phyloP scores from a whole-genome alignment of 768 basidiomycete genomes.

The Suillus alpinus region DNA sequence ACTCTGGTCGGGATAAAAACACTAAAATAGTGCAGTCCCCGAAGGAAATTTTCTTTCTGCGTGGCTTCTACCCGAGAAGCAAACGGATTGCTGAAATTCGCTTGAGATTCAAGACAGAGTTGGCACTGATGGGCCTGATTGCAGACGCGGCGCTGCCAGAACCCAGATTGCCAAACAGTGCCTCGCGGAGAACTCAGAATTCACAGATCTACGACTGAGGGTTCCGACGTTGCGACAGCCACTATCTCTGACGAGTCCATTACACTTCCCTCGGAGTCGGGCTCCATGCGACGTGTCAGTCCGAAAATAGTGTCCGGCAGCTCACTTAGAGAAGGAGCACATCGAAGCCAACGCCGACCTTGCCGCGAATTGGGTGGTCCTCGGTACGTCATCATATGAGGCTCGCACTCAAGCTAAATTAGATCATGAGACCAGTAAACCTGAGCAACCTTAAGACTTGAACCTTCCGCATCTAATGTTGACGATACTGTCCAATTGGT shows the following conservation, averaged over 20 bases:
- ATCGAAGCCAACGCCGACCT: background rate
- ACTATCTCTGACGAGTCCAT: background rate
- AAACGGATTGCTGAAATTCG: background rate
- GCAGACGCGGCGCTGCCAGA: background rate
- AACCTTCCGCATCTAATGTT: background rate
- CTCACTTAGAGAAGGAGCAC: background rate
- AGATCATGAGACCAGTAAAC: background rate
- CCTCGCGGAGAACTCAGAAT: background rate
- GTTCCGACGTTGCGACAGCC: background rate
- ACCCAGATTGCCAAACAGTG: background rate
- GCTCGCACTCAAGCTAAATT: background rate
- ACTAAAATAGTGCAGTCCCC: background rate
- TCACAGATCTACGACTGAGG: background rate
- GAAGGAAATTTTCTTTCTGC: background rate
- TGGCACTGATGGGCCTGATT: background rate
- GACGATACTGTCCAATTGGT: background rate
- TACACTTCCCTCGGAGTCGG: background rate
- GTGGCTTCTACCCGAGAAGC: background rate
- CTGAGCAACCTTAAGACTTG: background rate
- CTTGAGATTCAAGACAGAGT: background rate
- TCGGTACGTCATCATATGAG: background rate
- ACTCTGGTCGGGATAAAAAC: background rate
- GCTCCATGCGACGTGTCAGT: background rate
- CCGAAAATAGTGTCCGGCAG: background rate
- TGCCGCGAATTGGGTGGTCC: background rate